These are phyloP conservation scores for Gossypium raimondii DNA, from an alignment of 345 rosid genomes.

Conservation along the genomic window DNA sequence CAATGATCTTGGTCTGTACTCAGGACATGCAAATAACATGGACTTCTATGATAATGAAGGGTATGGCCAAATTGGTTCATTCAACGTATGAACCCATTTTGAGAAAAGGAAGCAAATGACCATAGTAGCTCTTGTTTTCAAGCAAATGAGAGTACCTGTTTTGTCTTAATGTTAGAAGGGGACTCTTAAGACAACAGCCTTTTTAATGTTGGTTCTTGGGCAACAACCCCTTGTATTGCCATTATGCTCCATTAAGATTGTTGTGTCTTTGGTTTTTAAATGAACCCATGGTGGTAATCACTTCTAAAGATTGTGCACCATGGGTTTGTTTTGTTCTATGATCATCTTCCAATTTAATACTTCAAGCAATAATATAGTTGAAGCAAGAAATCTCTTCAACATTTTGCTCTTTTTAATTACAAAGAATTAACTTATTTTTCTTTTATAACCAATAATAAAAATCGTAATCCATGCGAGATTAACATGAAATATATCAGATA, in stretches of 20 bases:
- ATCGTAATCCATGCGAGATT: no score
- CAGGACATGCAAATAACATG: constrained; percentile 40
- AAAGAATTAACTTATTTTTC: no score
- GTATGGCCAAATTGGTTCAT: constrained; percentile 38
- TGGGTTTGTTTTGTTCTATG: neutral
- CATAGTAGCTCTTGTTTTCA: constrained; percentile 3
- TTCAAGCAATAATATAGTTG: neutral
- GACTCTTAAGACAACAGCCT: constrained; percentile 41
- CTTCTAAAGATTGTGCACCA: constrained; percentile 7
- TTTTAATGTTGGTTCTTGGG: constrained; percentile 60
- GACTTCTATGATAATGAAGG: constrained; percentile 38
- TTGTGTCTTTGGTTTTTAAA: neutral
- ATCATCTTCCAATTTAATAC: neutral
- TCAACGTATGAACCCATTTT: constrained; percentile 31
- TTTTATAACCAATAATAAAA: no score
- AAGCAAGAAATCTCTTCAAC: neutral
- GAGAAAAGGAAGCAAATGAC: constrained; percentile 19
- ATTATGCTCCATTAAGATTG: neutral
- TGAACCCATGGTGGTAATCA: neutral
- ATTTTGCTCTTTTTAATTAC: no score
- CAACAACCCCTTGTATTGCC: neutral
- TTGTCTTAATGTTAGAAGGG: constrained; percentile 9
- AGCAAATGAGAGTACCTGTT: neutral
- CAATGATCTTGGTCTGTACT: constrained; percentile 34
- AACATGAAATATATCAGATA: no score